phyloP scores from a whole-genome alignment of 2,329 filamentous ascomycete species.

The Camptophora hylomeconis region DNA sequence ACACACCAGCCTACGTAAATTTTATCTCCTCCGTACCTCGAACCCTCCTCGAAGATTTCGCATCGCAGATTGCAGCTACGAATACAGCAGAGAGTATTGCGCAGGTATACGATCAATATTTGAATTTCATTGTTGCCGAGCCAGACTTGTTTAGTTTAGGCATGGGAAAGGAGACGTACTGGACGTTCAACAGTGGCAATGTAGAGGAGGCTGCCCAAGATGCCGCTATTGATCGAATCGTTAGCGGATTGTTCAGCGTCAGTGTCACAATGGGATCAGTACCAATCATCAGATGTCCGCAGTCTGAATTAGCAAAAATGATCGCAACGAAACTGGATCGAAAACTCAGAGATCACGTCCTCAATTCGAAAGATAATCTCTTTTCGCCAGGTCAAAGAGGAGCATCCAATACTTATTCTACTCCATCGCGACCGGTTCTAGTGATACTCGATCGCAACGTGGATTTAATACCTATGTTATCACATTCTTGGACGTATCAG shows the following conservation, averaged over 20 bases:
- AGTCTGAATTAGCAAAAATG: slow-evolving; percentile 83
- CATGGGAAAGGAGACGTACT: slow-evolving; percentile 87
- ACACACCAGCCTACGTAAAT: slow-evolving; percentile 90
- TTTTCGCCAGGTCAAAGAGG: slow-evolving; percentile 60
- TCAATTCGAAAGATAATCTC: slow-evolving; percentile 95
- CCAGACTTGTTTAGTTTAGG: slow-evolving; percentile 90
- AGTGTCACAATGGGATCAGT: slow-evolving; percentile 97
- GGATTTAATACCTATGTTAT: slow-evolving; percentile 95
- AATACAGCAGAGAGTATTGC: slow-evolving; percentile 81
- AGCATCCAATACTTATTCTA: slow-evolving; percentile 38
- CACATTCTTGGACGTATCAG: slow-evolving; percentile 86
- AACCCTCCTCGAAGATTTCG: slow-evolving; percentile 87
- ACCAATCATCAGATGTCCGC: slow-evolving; percentile 88
- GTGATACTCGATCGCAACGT: slow-evolving; percentile 92
- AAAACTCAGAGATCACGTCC: slow-evolving; percentile 87
- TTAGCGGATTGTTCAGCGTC: slow-evolving; percentile 93
- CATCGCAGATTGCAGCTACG: slow-evolving; percentile 68
- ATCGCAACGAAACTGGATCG: slow-evolving; percentile 88
- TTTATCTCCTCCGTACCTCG: slow-evolving; percentile 89
- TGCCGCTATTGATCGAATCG: slow-evolving; percentile 73
- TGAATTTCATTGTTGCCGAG: slow-evolving; percentile 94
- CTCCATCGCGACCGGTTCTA: slow-evolving; percentile 71
- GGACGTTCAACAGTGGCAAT: slow-evolving; percentile 61
- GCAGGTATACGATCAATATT: slow-evolving; percentile 89
- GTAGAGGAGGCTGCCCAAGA: slow-evolving; percentile 87